These are phyloP conservation scores for Hortiboletus campestris DNA, from an alignment of 768 basidiomycete species.

Conservation along the genomic window DNA sequence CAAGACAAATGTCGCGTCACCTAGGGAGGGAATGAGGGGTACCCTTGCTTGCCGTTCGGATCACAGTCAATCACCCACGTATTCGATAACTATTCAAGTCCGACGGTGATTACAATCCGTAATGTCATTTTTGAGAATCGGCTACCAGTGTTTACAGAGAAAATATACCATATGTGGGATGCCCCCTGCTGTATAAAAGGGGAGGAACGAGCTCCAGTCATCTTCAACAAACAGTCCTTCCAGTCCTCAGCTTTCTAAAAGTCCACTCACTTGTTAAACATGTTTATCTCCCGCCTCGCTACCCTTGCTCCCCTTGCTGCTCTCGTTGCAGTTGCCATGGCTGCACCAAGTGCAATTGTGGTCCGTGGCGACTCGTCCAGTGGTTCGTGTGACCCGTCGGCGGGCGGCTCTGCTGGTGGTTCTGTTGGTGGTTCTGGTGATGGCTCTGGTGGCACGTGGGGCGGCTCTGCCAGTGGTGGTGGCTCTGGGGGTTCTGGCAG, in stretches of 20 bases:
- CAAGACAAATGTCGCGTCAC: too few species aligned
- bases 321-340: not conserved
- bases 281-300: conserved; percentile 9
- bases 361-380: not conserved
- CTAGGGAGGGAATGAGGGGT: too few species aligned
- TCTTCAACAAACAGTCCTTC: not conserved
- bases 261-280: not conserved
- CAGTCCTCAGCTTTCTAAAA: not conserved
- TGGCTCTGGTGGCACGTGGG: too few species aligned
- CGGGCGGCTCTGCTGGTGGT: too few species aligned
- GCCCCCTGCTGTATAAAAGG: not conserved
- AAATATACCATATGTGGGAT: not conserved
- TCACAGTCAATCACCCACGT: not conserved
- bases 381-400: too few species aligned
- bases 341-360: not conserved
- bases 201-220: not conserved
- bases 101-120: not conserved
- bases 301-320: conserved; percentile 10
- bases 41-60: not conserved
- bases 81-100: not conserved
- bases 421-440: too few species aligned
- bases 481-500: too few species aligned
- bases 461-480: too few species aligned
- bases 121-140: too few species aligned
- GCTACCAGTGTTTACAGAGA: not conserved